Conservation (phyloP, 2,329 filamentous ascomycete genomes). For the Ophiostoma montium region DNA sequence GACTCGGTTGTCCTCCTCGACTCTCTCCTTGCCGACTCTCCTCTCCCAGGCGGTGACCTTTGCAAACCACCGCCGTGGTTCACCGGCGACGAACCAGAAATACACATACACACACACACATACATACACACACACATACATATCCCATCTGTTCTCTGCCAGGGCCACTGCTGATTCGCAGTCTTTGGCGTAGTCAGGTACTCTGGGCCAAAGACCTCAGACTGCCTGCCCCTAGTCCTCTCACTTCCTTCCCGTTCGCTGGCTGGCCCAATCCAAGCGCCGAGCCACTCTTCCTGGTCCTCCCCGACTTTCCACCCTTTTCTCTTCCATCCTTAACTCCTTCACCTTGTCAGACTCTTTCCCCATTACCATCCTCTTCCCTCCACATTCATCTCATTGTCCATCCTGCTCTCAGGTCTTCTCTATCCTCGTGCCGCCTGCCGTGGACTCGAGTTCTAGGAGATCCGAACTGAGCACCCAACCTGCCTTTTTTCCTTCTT, state of each 20-base stretch:
- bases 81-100: neutral
- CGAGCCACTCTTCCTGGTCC: neutral
- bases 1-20: neutral
- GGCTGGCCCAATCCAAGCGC: slow-evolving; percentile 5
- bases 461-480: neutral
- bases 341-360: neutral
- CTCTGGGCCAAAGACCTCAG: neutral
- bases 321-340: neutral
- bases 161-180: too few species aligned
- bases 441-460: too few species aligned
- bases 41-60: slow-evolving; percentile 3
- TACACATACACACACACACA: neutral
- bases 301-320: too few species aligned
- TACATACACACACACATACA: neutral
- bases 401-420: neutral
- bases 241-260: slow-evolving; percentile 6
- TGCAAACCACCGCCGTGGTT: slow-evolving; percentile 1
- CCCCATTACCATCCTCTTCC: neutral
- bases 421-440: neutral
- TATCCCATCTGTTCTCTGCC: too few species aligned
- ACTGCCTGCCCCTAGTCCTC: neutral
- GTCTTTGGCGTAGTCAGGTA: too few species aligned
- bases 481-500: neutral
- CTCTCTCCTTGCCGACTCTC: slow-evolving; percentile 2
- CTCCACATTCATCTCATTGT: neutral